phyloP scores from a whole-genome alignment of 2,329 filamentous ascomycete species.

The Aurifilum marmelostoma region DNA sequence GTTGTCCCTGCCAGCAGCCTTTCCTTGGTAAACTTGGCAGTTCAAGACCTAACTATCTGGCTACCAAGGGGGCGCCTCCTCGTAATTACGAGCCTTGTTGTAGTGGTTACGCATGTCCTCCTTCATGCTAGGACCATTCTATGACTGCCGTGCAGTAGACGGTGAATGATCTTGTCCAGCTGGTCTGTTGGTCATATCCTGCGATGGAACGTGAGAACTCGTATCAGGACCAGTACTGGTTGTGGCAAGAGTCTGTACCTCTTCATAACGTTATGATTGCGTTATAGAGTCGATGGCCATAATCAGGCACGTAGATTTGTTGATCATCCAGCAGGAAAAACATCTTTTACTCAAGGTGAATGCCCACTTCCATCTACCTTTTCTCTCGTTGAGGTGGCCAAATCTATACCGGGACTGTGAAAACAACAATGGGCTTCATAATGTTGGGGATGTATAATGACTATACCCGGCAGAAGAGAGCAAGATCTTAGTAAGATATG shows the following conservation, averaged over 20 bases:
- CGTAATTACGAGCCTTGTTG: neutral
- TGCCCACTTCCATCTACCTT: neutral
- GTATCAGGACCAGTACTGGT: neutral
- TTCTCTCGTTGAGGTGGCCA: neutral
- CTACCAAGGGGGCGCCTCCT: neutral
- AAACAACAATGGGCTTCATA: neutral
- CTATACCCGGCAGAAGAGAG: neutral
- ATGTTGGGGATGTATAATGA: neutral
- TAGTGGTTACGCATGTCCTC: neutral
- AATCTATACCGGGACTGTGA: neutral
- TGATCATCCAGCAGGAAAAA: neutral
- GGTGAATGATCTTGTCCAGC: neutral
- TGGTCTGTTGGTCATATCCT: neutral
- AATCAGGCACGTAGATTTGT: neutral
- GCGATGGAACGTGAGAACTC: neutral
- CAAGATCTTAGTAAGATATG: neutral
- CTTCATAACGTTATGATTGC: neutral
- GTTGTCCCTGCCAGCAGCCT: neutral
- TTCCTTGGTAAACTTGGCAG: no score
- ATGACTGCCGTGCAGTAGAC: neutral
- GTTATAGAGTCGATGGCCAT: neutral
- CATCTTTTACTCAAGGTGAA: neutral
- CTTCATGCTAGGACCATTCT: neutral
- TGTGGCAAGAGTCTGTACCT: neutral
- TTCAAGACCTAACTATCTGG: neutral